Base-by-base conservation (phyloP, 768 basidiomycete genomes). In the Artomyces pyxidatus region DNA sequence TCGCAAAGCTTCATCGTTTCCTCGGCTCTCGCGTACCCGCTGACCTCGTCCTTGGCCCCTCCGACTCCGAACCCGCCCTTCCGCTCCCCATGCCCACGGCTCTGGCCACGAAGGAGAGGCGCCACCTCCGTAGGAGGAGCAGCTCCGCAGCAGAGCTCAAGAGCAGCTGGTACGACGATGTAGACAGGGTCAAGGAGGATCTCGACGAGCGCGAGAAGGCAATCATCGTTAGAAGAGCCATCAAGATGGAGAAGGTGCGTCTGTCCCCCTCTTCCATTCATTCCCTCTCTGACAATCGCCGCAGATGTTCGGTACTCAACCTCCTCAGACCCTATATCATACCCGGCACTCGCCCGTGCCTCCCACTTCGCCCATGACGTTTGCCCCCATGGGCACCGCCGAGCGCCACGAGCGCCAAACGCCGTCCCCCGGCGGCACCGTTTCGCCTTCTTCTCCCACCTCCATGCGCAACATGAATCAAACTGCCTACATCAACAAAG, bases 171-270 rank as follows among this genome's bases (percentile, higher is more conserved):
- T 66, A 67, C 10, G 76, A 77, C 43, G 73, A 76, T 28, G 61
- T 76, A 32, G 85, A 87, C 52, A 71, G 84, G 27, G 63, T 81
- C 37, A 85, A 77, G 63, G 83, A 80, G 61, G 83, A 86, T 50
- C 71, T 91, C 42, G 74, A 80, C 57, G 79, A 78, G 25, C 72
- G 68, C 54, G 87, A 90, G 61, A 88, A 88, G 68, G 83, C 84
- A 12, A 76, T 84, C 59, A 86, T 85, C 58, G 87, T 92, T 40
- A 74, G 81, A 42, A 69, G 89, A 44, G 88, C 87, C 32, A 73
- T 82, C 60, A 92, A 91, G 67, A 90, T 92, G 87, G 87, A 90
- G 66, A 84, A 85, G 79, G 88, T 85, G 48, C 26, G 73, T 61
- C 35, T n/a, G 9, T 50, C 10, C 12, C 30, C 14, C 21, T 23